Conservation (phyloP, 2,329 filamentous ascomycete genomes). For the Scleromitrula shiraiana region DNA sequence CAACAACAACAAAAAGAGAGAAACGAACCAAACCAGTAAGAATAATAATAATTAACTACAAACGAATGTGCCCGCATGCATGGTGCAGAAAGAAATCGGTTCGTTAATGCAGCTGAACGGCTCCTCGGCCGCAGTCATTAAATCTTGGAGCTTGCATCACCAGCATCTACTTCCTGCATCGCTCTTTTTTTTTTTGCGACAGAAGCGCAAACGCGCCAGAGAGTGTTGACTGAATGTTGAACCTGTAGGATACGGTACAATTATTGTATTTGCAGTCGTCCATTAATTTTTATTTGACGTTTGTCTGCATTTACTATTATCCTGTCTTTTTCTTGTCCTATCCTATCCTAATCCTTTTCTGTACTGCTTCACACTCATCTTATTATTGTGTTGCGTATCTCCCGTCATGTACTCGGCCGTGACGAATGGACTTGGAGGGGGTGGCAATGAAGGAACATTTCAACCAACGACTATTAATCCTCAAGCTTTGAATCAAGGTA, state of each 20-base stretch:
- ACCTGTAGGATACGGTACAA: not conserved
- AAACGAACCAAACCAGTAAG: not conserved
- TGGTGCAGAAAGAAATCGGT: constrained; percentile 10
- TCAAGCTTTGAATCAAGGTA: constrained; percentile 11
- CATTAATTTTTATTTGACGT: not conserved
- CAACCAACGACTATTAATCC: constrained; percentile 11
- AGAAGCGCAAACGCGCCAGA: constrained; percentile 11
- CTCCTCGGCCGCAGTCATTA: constrained; percentile 5
- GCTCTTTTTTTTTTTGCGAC: constrained; percentile 6
- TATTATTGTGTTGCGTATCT: constrained; percentile 4
- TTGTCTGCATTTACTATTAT: not conserved
- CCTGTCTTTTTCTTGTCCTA: not conserved
- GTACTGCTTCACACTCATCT: not conserved
- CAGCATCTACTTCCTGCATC: not conserved
- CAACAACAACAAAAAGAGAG: not conserved
- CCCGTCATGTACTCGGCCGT: constrained; percentile 11
- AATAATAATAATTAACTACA: not conserved
- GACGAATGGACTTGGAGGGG: constrained; percentile 10
- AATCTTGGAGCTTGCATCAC: constrained; percentile 8
- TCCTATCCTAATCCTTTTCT: not conserved
- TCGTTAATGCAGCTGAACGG: constrained; percentile 12
- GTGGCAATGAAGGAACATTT: constrained; percentile 7
- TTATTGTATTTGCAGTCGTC: not conserved
- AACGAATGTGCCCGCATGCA: constrained; percentile 6
- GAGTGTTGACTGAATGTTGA: not conserved